Percentiles rank a stretch among this genome's conserved stretches.
phyloP scores from a whole-genome alignment of 1,139 yeast genomes.

The Geotrichum bryndzae region DNA sequence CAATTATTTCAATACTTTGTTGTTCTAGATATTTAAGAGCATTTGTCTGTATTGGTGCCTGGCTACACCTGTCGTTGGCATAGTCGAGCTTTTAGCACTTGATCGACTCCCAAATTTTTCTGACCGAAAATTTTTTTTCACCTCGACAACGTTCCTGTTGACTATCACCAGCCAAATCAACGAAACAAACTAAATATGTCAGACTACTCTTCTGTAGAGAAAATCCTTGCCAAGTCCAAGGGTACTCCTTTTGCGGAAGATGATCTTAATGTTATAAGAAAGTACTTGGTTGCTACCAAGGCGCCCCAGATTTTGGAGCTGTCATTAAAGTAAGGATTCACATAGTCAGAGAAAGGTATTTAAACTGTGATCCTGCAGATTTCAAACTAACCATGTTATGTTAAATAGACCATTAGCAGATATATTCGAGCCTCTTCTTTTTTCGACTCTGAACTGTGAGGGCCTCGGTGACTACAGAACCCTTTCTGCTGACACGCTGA shows the following conservation, averaged over 20 bases:
- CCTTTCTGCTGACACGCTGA: constrained; percentile 51
- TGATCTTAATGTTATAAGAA: constrained; percentile 16
- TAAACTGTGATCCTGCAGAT: not conserved
- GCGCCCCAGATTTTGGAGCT: constrained; percentile 14
- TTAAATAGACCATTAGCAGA: constrained; percentile 12
- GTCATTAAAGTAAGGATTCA: constrained; percentile 10
- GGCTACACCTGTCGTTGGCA: too few relatives aligned
- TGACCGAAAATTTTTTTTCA: not conserved
- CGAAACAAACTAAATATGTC: not conserved
- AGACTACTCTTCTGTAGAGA: not conserved
- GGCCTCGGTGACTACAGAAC: constrained; percentile 38
- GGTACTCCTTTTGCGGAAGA: constrained; percentile 8
- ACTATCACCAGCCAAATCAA: not conserved
- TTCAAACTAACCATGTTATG: not conserved
- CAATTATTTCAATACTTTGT: too few relatives aligned
- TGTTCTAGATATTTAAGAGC: too few relatives aligned
- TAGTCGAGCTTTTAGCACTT: not conserved
- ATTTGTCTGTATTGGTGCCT: too few relatives aligned
- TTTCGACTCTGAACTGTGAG: constrained; percentile 25
- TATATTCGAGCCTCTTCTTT: constrained; percentile 19
- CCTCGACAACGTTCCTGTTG: not conserved
- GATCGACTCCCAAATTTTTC: not conserved
- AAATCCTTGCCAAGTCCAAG: not conserved
- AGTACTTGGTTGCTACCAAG: constrained; percentile 19
- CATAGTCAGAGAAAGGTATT: not conserved